These are phyloP conservation scores for Nothophoma quercina DNA, from an alignment of 2,329 filamentous ascomycete species.

Conservation along the genomic window DNA sequence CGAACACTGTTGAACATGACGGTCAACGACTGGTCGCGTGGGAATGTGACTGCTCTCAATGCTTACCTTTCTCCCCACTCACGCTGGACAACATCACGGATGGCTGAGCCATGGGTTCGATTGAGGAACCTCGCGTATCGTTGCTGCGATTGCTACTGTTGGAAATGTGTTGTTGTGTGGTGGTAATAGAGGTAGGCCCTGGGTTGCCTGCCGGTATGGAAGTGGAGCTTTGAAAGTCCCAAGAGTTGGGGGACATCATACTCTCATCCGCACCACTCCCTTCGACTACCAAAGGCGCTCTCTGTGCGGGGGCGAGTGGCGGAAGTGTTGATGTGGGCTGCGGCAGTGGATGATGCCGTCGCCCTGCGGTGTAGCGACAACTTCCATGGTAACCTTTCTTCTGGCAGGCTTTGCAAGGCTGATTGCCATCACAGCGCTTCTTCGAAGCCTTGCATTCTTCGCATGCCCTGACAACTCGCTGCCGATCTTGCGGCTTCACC, in stretches of 20 bases:
- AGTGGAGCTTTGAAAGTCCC: conserved; percentile 9
- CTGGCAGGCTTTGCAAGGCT: conserved; percentile 28
- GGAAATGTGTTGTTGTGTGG: conserved; percentile 1
- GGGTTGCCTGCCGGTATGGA: conserved; percentile 5
- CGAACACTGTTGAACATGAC: conserved; percentile 51
- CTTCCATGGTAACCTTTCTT: conserved; percentile 23
- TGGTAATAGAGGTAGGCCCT: neutral
- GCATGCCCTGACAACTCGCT: conserved; percentile 32
- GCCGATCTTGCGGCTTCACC: conserved; percentile 30
- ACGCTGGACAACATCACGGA: conserved; percentile 60
- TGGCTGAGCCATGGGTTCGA: conserved; percentile 22
- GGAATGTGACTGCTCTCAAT: conserved; percentile 27
- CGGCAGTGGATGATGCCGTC: conserved; percentile 19
- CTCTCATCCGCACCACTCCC: conserved; percentile 3
- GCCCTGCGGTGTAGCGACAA: conserved; percentile 23
- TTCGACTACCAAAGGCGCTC: neutral
- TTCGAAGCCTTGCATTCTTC: conserved; percentile 30
- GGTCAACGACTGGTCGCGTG: neutral
- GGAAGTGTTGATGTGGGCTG: conserved; percentile 1
- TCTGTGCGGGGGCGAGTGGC: neutral
- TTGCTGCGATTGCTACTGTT: conserved; percentile 5
- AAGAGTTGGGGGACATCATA: conserved; percentile 14
- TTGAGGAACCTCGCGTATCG: conserved; percentile 26
- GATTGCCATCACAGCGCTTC: conserved; percentile 28
- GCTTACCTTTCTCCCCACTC: conserved; percentile 56